Evolutionary conservation across 1,284 basidiomycete species (phyloP).

Genomic region (Pseudozyma hubeiensis): DNA sequence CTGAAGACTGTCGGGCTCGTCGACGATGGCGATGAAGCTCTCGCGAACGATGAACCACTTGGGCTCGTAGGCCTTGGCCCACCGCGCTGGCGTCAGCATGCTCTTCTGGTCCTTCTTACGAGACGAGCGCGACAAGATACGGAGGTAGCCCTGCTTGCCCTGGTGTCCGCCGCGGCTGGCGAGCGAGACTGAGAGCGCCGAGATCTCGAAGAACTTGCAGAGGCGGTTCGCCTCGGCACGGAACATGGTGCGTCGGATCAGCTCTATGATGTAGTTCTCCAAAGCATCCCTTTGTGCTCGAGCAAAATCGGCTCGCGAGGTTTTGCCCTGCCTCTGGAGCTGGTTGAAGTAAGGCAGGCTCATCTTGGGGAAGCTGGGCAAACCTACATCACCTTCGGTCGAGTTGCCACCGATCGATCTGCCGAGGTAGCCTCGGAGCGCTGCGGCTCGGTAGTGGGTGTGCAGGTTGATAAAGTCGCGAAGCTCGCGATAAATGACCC

Average conservation of each 20-base stretch:
- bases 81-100: conserved; percentile 72
- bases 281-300: conserved; percentile 81
- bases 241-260: conserved; percentile 88
- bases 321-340: conserved; percentile 71
- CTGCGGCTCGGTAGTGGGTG: conserved; percentile 86
- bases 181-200: conserved; percentile 84
- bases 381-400: conserved; percentile 72
- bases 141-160: conserved; percentile 86
- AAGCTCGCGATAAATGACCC: conserved; percentile 95
- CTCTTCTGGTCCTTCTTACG: conserved; percentile 71
- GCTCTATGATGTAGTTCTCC: conserved; percentile 87
- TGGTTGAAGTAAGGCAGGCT: conserved; percentile 84
- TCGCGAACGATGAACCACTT: conserved; percentile 96
- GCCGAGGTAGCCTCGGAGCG: conserved; percentile 61
- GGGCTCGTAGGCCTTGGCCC: conserved; percentile 77
- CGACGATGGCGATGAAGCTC: conserved; percentile 87
- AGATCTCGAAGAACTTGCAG: conserved; percentile 94
- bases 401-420: conserved; percentile 46
- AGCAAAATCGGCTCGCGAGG: conserved; percentile 78
- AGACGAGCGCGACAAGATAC: conserved; percentile 70
- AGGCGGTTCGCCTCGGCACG: conserved; percentile 91
- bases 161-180: conserved; percentile 83
- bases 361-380: conserved; percentile 93
- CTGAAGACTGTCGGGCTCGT: conserved; percentile 79
- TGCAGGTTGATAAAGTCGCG: conserved; percentile 92